Base-by-base conservation (phyloP, 371 early-diverging fungal genomes). In the Mucor lusitanicus region DNA sequence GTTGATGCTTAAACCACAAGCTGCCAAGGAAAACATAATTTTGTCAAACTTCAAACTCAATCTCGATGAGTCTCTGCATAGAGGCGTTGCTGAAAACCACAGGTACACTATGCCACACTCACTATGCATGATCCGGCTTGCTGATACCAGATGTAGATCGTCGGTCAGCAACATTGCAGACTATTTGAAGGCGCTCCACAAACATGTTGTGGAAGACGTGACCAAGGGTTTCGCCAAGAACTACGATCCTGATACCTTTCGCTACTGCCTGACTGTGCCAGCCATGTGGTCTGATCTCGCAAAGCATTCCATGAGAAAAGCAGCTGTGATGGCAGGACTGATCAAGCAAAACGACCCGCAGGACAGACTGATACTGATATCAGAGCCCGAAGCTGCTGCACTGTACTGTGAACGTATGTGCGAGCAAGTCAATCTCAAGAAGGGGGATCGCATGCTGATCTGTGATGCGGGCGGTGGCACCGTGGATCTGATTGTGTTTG, bases 401-500 rank as follows among this genome's bases (percentile, higher is more conserved):
- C 69, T 87, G 19, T 87, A 87, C 66, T 87, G 88, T 33, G 75
- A 83, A 37, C 63, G 73, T 6, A 81, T 84, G 76, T 84, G 83
- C 37, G 84, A 84, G 17, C 81, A 85, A 60, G 80, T 84, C 50
- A 80, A 85, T 63, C 63, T 87, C 27, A 67, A 68, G 1, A 72
- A 74, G 19, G 84, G 82, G 2, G 84, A 87, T 60, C 81, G 85
- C 0, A 80, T 86, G 59, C 76, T 89, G 79, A 84, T 89, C 12
- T 87, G 88, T 53, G 88, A 87, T 71, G 88, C 88, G 32, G 88
- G 88, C 50, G 88, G 87, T 42, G 87, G 88, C 23, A 88, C 88
- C 0, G 86, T 87, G 1, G 88, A 88, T 70, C 63, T 88, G 68
- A 87, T 84, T 55, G 72, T 78, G 9, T 78, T 79, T 68, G 77